Evolutionary conservation across 306 rosid species (phyloP), one percentile per base, ranked within the genome.

Genomic region (Alnus glutinosa): DNA sequence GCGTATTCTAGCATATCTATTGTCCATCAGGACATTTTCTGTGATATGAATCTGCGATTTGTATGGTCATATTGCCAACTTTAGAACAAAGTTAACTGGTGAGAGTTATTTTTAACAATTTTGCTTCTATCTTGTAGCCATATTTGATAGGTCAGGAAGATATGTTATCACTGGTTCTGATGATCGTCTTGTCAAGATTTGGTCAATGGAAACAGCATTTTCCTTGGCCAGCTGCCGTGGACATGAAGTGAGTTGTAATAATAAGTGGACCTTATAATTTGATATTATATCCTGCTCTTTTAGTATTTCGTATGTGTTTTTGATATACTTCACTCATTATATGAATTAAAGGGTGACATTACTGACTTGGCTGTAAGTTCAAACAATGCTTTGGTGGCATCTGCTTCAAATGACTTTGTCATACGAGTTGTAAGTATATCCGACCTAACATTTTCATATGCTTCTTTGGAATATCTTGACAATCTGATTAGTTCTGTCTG

Each of bases 181-280:
- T 82, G 98, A 93, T 73, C 97, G 97, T 48, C 97, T 93, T 83
- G 98, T 93, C 86, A 93, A 93, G 87, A 87, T 93, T 82, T 93
- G 98, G 98, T 93, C 98, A 73, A 93, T 90, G 94, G 98, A 93
- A 86, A 93, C 98, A 70, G 98, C 98, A 55, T 90, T 91, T 75
- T 93, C 92, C 78, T 83, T 93, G 88, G 90, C 93, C 67, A 93
- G 97, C 78, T 93, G 98, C 78, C 98, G 98, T 55, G 98, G 98
- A 70, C 98, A 93, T 7, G 97, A 90, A 83, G 98, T 92, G 78
- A 87, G 97, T 91, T 68, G 63, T 19, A 80, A 84, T 66, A 48
- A 61, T 78, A 68, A 51, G 57, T 78, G 83, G 19, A 74, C 77
- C 42, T 86, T 73, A 76, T 32, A 52, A 37, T 78, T 51, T 52